phyloP scores from a whole-genome alignment of 352 stramenopile genomes.

The Thalassiosira ordinaria region DNA sequence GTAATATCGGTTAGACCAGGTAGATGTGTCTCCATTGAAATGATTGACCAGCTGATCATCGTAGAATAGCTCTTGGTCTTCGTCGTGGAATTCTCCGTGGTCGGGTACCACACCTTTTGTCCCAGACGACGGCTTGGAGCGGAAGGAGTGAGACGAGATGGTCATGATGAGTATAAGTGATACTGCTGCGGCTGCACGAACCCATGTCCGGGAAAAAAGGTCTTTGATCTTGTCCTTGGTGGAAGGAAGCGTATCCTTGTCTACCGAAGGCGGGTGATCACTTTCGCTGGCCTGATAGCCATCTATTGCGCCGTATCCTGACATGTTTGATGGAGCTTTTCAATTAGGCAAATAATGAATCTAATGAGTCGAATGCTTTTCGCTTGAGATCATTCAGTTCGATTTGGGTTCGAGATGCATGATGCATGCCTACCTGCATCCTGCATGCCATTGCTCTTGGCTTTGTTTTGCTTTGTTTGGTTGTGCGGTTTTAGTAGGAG shows the following conservation, averaged over 20 bases:
- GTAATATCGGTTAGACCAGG: slow-evolving; percentile 62
- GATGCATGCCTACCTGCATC: no score
- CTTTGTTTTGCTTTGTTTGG: no score
- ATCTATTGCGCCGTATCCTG: slow-evolving; percentile 11
- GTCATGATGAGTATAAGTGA: not conserved
- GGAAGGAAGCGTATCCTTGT: not conserved
- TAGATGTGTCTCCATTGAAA: slow-evolving; percentile 33
- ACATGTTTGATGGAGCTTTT: no score
- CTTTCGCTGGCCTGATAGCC: not conserved
- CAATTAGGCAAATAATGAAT: no score
- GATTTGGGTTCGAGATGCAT: no score
- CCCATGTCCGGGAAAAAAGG: not conserved
- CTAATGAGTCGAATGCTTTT: no score
- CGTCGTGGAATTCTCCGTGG: slow-evolving; percentile 16
- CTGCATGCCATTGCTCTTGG: no score
- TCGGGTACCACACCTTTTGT: not conserved
- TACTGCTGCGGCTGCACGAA: not conserved
- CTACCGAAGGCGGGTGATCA: not conserved
- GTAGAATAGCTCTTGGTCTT: slow-evolving; percentile 44
- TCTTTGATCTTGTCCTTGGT: not conserved
- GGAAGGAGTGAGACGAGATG: not conserved
- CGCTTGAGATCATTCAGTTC: no score
- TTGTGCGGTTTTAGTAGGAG: no score
- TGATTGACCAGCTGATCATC: slow-evolving; percentile 58
- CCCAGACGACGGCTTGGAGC: not conserved